Conservation (phyloP, 1,139 yeast genomes). For the Barnettozyma hawaiiensis region DNA sequence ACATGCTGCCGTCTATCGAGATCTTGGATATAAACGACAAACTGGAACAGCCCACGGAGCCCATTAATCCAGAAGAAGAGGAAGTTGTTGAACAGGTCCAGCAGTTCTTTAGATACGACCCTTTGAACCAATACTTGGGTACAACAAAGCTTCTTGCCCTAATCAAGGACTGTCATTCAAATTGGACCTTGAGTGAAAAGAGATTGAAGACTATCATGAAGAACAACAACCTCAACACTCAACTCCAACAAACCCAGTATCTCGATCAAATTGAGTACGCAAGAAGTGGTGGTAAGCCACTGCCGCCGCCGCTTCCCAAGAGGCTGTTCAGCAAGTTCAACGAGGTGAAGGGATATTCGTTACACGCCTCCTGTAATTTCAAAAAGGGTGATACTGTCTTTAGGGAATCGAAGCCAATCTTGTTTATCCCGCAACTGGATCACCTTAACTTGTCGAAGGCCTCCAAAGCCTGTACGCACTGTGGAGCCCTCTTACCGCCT, state of each 20-base stretch:
- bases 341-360: slow-evolving; percentile 43
- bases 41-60: slow-evolving; percentile 19
- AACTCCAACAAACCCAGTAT: slow-evolving; percentile 39
- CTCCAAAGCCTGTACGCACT: slow-evolving; percentile 75
- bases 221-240: slow-evolving; percentile 42
- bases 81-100: slow-evolving; percentile 60
- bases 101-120: slow-evolving; percentile 63
- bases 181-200: slow-evolving; percentile 61
- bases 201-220: slow-evolving; percentile 50
- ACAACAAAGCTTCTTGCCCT: slow-evolving; percentile 47
- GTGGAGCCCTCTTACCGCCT: slow-evolving; percentile 52
- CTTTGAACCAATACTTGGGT: slow-evolving; percentile 55
- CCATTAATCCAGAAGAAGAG: slow-evolving; percentile 53
- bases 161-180: slow-evolving; percentile 46
- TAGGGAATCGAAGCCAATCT: slow-evolving; percentile 56
- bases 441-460: slow-evolving; percentile 52
- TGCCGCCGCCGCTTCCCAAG: slow-evolving; percentile 46
- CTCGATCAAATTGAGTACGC: slow-evolving; percentile 40
- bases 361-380: slow-evolving; percentile 41
- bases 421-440: slow-evolving; percentile 68
- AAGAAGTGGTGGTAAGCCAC: no score
- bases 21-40: slow-evolving; percentile 30
- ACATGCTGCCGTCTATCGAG: slow-evolving; percentile 24
- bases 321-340: slow-evolving; percentile 41
- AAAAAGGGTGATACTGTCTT: slow-evolving; percentile 50